phyloP scores from a whole-genome alignment of 129 eudicot genomes.

The Flaveria brownii region DNA sequence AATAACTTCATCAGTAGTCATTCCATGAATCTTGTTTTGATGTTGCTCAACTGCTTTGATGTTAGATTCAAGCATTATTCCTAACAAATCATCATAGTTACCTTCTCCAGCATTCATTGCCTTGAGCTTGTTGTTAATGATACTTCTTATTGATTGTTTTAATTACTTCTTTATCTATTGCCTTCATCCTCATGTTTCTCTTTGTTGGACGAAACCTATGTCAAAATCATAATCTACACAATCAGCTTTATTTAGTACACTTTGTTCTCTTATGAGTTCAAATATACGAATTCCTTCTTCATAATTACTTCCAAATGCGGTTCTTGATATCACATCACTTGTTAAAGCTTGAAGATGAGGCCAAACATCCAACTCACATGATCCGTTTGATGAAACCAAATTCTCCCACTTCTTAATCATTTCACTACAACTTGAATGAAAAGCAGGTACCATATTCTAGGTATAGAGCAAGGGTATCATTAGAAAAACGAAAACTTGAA shows the following conservation, averaged over 20 bases:
- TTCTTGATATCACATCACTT: conserved; percentile 34
- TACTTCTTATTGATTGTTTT: conserved; percentile 5
- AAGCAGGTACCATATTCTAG: conserved; percentile 24
- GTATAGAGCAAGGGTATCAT: neutral
- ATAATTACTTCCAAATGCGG: conserved; percentile 39
- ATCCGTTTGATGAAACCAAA: neutral
- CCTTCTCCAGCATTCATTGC: conserved; percentile 31
- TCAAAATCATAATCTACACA: neutral
- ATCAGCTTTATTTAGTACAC: conserved; percentile 1
- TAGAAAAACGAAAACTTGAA: neutral
- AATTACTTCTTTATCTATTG: conserved; percentile 37
- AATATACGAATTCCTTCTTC: conserved; percentile 36
- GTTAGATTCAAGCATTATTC: conserved; percentile 38
- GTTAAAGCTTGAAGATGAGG: conserved; percentile 38
- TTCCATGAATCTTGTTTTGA: conserved; percentile 29
- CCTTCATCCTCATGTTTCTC: conserved; percentile 42
- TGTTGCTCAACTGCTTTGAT: conserved; percentile 30
- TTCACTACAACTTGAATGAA: neutral
- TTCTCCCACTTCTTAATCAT: neutral
- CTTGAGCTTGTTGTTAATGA: conserved; percentile 31
- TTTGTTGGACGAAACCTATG: conserved; percentile 46
- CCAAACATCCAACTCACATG: conserved; percentile 41
- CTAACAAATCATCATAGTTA: conserved; percentile 32
- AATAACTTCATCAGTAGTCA: conserved; percentile 37
- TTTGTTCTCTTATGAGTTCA: conserved; percentile 36